These are phyloP conservation scores for Grosmannia serpens DNA, from an alignment of 2,329 filamentous ascomycete genomes.

Conservation along the genomic window DNA sequence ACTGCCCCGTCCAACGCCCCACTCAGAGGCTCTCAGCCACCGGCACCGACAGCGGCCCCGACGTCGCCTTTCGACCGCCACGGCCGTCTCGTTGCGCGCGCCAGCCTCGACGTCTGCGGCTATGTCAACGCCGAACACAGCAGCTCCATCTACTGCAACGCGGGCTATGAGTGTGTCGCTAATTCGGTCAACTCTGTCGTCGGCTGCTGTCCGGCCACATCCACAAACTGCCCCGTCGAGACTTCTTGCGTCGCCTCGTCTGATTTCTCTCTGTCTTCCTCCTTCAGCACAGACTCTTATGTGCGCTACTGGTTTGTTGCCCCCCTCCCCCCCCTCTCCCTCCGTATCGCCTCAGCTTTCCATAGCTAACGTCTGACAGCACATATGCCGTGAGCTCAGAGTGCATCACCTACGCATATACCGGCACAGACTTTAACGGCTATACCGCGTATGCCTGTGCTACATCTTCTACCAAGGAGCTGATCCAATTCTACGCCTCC, in stretches of 20 bases:
- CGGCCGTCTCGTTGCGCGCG: neutral
- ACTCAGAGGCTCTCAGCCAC: neutral
- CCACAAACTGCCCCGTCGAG: conserved; percentile 13
- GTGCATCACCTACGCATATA: conserved; percentile 21
- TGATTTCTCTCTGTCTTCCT: conserved; percentile 12
- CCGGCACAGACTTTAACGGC: conserved; percentile 11
- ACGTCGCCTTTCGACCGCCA: neutral
- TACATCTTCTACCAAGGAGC: conserved; percentile 12
- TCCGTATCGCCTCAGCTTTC: neutral
- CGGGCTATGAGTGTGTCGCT: conserved; percentile 16
- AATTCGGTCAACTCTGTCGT: conserved; percentile 17
- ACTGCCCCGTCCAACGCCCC: neutral
- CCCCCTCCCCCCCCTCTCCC: neutral
- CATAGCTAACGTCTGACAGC: conserved; percentile 7
- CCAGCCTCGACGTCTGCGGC: neutral
- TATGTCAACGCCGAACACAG: neutral
- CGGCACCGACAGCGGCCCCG: neutral
- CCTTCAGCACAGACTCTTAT: conserved; percentile 15
- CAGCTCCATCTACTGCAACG: conserved; percentile 18
- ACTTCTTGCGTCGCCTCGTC: conserved; percentile 20
- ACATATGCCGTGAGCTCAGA: conserved; percentile 13
- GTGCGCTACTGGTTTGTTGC: conserved; percentile 21
- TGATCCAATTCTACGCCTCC: conserved; percentile 14
- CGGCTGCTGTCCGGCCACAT: conserved; percentile 21
- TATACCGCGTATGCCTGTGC: conserved; percentile 21